Evolutionary conservation across 768 basidiomycete genomes (phyloP).

Genomic region (Pleurotus giganteus): DNA sequence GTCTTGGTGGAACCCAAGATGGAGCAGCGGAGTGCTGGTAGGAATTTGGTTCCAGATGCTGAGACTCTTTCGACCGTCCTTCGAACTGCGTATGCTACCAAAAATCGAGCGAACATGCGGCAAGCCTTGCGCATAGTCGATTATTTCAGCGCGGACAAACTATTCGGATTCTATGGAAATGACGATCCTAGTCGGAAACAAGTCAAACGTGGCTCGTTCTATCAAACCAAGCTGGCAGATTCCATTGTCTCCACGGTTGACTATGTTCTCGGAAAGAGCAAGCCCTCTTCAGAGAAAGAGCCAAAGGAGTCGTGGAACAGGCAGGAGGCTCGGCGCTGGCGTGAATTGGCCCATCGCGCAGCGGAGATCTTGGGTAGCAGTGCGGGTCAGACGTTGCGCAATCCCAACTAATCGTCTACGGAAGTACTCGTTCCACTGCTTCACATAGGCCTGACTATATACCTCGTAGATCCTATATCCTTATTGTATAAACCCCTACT

Average conservation of each 20-base stretch:
- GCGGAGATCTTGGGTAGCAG: background rate
- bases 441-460: no score
- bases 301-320: slow-evolving; percentile 4
- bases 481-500: no score
- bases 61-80: slow-evolving; percentile 57
- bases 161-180: slow-evolving; percentile 29
- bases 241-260: slow-evolving; percentile 41
- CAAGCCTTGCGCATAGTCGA: slow-evolving; percentile 61
- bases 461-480: no score
- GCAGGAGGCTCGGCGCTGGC: slow-evolving; percentile 4
- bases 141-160: slow-evolving; percentile 38
- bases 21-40: slow-evolving; percentile 40
- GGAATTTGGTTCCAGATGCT: slow-evolving; percentile 44
- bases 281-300: slow-evolving; percentile 12
- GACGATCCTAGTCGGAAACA: slow-evolving; percentile 23
- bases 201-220: slow-evolving; percentile 36
- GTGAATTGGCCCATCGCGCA: background rate
- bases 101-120: slow-evolving; percentile 48
- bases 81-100: slow-evolving; percentile 56
- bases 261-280: slow-evolving; percentile 24
- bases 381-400: no score
- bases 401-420: no score
- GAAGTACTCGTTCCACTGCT: no score
- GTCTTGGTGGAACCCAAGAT: slow-evolving; percentile 28
- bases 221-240: slow-evolving; percentile 46